phyloP scores from a whole-genome alignment of 768 basidiomycete species.

The Leccinellum albellum region DNA sequence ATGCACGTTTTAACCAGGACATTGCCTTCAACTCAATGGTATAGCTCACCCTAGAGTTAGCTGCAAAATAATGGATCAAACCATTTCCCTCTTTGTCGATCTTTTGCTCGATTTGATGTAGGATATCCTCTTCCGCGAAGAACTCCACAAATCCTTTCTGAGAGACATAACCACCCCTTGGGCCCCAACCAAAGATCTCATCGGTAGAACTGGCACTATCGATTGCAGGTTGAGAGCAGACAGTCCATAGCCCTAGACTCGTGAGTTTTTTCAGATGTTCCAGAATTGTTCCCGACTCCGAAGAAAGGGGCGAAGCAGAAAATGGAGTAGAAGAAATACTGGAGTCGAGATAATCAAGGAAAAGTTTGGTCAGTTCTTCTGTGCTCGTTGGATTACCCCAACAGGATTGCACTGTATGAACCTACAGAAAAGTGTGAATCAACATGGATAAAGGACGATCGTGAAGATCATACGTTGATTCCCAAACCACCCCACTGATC shows the following conservation, averaged over 20 bases:
- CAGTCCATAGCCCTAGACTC: constrained; percentile 85
- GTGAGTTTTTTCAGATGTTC: constrained; percentile 75
- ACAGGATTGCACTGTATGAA: constrained; percentile 54
- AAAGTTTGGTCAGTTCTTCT: constrained; percentile 73
- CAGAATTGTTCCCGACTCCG: constrained; percentile 80
- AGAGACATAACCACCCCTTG: constrained; percentile 87
- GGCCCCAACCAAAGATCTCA: constrained; percentile 88
- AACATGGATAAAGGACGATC: neutral
- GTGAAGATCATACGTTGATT: constrained; percentile 44
- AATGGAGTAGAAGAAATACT: constrained; percentile 80
- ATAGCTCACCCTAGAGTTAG: constrained; percentile 59
- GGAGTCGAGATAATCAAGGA: constrained; percentile 76
- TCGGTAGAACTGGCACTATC: constrained; percentile 76
- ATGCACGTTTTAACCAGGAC: neutral
- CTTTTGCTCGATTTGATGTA: constrained; percentile 56
- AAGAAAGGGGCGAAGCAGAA: constrained; percentile 74
- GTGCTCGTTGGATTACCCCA: constrained; percentile 69
- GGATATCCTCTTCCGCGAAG: constrained; percentile 65
- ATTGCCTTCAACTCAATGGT: neutral
- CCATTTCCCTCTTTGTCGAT: constrained; percentile 52
- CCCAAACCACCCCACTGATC: constrained; percentile 74
- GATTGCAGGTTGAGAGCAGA: constrained; percentile 93
- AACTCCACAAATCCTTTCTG: constrained; percentile 99
- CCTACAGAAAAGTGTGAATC: constrained; percentile 36
- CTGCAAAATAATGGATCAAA: constrained; percentile 85